Evolutionary conservation across 2,329 filamentous ascomycete species (phyloP).

Genomic region (Herpotrichia juniperi): DNA sequence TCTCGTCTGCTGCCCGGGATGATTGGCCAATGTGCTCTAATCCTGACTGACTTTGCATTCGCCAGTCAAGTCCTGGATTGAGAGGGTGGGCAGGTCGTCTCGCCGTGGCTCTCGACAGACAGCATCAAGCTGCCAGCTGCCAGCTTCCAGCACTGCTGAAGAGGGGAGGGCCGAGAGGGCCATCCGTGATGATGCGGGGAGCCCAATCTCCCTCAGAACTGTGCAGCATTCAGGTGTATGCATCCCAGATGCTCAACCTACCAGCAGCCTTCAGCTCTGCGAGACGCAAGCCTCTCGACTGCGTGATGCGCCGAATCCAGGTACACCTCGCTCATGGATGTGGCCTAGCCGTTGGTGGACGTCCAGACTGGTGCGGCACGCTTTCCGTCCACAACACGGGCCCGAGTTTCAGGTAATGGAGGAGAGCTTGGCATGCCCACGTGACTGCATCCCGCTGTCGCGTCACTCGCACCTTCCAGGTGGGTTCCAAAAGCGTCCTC

Average conservation of each 20-base stretch:
- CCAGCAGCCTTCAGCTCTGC: neutral
- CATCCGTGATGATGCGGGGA: no score
- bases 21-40: constrained; percentile 17
- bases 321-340: neutral
- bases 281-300: neutral
- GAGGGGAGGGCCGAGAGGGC: no score
- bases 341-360: constrained; percentile 9
- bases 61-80: constrained; percentile 1
- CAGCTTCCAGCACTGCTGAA: no score
- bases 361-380: constrained; percentile 10
- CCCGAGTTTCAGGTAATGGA: constrained; percentile 31
- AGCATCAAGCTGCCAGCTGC: neutral
- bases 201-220: neutral
- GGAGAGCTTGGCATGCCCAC: neutral
- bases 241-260: neutral
- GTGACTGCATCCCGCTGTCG: neutral
- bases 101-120: neutral
- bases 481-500: neutral
- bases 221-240: neutral
- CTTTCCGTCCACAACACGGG: constrained; percentile 23
- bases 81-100: neutral
- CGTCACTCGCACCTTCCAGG: neutral
- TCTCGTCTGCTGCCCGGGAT: constrained; percentile 15
- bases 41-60: constrained; percentile 22
- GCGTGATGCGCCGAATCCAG: neutral